These are phyloP conservation scores for Cymbopogon citratus DNA, from an alignment of 176 grass and related monocot species.

Conservation along the genomic window DNA sequence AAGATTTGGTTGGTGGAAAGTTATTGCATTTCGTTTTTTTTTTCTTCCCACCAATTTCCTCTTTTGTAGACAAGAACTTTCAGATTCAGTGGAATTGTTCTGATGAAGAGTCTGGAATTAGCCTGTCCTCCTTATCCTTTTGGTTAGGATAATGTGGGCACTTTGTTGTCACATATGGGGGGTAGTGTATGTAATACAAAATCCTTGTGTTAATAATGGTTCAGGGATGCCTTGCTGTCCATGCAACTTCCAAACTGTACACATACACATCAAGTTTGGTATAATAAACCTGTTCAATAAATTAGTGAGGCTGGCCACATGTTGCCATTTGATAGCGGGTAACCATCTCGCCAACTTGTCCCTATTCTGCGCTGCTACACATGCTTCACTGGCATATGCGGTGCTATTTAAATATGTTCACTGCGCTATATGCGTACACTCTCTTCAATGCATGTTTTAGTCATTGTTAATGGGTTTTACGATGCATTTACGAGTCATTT, in stretches of 20 bases:
- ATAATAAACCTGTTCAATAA: conserved; percentile 5
- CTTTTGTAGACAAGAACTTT: not conserved
- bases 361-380: conserved; percentile 21
- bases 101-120: not conserved
- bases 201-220: not conserved
- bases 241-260: conserved; percentile 13
- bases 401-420: conserved; percentile 20
- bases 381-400: conserved; percentile 11
- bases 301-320: conserved; percentile 22
- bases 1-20: conserved; percentile 6
- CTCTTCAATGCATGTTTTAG: conserved; percentile 20
- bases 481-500: too few species aligned
- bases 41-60: not conserved
- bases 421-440: not conserved
- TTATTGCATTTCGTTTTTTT: not conserved
- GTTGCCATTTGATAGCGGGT: not conserved
- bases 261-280: not conserved
- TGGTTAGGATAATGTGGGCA: not conserved
- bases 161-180: conserved; percentile 20
- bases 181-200: conserved; percentile 10
- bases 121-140: conserved; percentile 4
- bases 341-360: conserved; percentile 18
- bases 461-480: not conserved
- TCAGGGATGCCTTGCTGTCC: not conserved
- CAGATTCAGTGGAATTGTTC: conserved; percentile 15